phyloP scores from a whole-genome alignment of 2,329 filamentous ascomycete species.

The Penicillium sp. region DNA sequence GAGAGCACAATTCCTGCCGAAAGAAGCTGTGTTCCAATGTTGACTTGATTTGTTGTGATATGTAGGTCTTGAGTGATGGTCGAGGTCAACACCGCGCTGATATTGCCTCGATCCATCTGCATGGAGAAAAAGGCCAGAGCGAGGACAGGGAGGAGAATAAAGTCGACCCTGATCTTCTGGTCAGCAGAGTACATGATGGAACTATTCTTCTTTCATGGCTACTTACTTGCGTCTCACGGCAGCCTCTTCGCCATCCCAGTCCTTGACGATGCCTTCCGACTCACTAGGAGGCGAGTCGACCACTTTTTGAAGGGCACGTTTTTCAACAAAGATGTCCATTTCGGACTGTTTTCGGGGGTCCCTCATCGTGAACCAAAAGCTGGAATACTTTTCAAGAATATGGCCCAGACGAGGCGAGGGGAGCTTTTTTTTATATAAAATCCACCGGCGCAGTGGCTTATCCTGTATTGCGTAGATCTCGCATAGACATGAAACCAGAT shows the following conservation, averaged over 20 bases:
- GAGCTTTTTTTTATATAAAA: constrained; percentile 1
- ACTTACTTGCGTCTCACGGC: constrained; percentile 24
- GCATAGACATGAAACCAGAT: neutral
- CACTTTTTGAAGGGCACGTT: constrained; percentile 9
- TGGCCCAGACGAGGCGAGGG: neutral
- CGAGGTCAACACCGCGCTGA: constrained; percentile 53
- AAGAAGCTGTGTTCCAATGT: constrained; percentile 54
- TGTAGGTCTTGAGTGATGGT: constrained; percentile 52
- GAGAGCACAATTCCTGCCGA: constrained; percentile 51
- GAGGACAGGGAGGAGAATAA: constrained; percentile 31
- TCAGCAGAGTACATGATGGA: neutral
- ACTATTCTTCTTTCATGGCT: neutral
- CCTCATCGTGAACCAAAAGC: neutral
- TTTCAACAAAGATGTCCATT: constrained; percentile 4
- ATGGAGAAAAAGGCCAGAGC: constrained; percentile 31
- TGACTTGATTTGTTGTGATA: constrained; percentile 54
- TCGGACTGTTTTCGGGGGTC: neutral
- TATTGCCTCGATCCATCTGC: constrained; percentile 41
- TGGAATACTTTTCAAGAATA: neutral
- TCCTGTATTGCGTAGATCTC: constrained; percentile 10
- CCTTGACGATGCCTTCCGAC: constrained; percentile 20
- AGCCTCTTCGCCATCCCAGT: constrained; percentile 30
- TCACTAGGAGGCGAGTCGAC: constrained; percentile 12
- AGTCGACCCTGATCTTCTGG: constrained; percentile 23
- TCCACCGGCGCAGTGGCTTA: neutral